Percentiles rank a stretch among this genome's conserved stretches.
Evolutionary conservation across 164 flowering plant genomes (phyloP).

Genomic region (Aristolochia contorta): DNA sequence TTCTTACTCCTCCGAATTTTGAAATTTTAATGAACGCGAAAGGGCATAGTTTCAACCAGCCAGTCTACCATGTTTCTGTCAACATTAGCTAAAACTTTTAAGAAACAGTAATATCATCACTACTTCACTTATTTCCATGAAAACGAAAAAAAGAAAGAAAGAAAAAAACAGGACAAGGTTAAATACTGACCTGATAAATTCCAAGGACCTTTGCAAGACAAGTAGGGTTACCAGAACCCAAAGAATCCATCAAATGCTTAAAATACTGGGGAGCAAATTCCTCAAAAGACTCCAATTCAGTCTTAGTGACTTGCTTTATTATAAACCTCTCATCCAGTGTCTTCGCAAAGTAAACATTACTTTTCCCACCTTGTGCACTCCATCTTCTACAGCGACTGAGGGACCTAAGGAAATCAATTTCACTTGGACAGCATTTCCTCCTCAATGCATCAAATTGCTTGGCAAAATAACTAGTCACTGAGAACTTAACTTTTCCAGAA

Average conservation of each 20-base stretch:
- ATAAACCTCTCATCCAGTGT: conserved; percentile 77
- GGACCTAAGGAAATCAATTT: conserved; percentile 61
- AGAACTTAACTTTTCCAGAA: conserved; percentile 52
- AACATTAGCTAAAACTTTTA: too few species aligned
- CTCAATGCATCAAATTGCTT: conserved; percentile 64
- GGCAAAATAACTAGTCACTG: conserved; percentile 72
- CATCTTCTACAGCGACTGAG: conserved; percentile 68
- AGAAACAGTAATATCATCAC: too few species aligned
- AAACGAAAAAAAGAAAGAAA: too few species aligned
- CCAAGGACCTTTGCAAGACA: conserved; percentile 82
- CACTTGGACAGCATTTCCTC: conserved; percentile 63
- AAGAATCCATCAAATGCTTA: conserved; percentile 53
- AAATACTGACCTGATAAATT: conserved; percentile 55
- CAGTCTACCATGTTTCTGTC: too few species aligned
- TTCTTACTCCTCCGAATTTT: too few species aligned
- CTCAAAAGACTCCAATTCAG: conserved; percentile 82
- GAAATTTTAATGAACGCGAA: too few species aligned
- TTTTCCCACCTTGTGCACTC: conserved; percentile 87
- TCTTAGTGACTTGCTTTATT: conserved; percentile 67
- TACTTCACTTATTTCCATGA: too few species aligned
- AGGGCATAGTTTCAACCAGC: too few species aligned
- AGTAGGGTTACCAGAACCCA: conserved; percentile 59
- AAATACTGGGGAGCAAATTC: conserved; percentile 72
- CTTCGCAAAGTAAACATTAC: conserved; percentile 80
- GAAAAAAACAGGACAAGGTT: too few species aligned